phyloP scores from a whole-genome alignment of 257 asterid species.

The Fraxinus anomala region DNA sequence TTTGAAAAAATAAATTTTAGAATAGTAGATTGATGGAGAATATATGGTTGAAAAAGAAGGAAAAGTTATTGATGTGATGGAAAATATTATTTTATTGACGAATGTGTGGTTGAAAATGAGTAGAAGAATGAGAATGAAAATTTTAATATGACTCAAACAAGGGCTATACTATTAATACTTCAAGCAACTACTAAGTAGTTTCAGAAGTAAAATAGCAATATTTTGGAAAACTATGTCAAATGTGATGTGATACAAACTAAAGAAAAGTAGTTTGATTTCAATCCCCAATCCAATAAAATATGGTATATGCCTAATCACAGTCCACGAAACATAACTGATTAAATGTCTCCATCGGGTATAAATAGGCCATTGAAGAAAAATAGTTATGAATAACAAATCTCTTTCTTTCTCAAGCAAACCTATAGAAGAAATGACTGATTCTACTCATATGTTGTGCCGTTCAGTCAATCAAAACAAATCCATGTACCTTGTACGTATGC shows the following conservation, averaged over 20 bases:
- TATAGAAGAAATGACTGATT: background rate
- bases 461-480: background rate
- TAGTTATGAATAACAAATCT: background rate
- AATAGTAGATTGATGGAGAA: no score
- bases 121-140: no score
- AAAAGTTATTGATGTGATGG: no score
- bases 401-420: background rate
- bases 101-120: no score
- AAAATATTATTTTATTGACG: no score
- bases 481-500: slow-evolving; percentile 7
- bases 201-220: background rate
- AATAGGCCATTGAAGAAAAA: background rate
- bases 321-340: background rate
- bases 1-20: no score
- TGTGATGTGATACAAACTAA: background rate
- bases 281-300: background rate
- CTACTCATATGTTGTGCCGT: background rate
- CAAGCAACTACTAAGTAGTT: background rate
- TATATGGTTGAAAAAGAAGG: no score
- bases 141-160: no score
- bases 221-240: background rate
- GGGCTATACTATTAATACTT: no score
- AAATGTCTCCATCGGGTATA: background rate
- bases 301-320: background rate
- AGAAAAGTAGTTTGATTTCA: background rate